A percentile compares a stretch with the other conserved stretches of the same genome.
These are phyloP conservation scores for Microdochium bolleyi DNA, from an alignment of 2,329 filamentous ascomycete genomes.

Conservation along the genomic window DNA sequence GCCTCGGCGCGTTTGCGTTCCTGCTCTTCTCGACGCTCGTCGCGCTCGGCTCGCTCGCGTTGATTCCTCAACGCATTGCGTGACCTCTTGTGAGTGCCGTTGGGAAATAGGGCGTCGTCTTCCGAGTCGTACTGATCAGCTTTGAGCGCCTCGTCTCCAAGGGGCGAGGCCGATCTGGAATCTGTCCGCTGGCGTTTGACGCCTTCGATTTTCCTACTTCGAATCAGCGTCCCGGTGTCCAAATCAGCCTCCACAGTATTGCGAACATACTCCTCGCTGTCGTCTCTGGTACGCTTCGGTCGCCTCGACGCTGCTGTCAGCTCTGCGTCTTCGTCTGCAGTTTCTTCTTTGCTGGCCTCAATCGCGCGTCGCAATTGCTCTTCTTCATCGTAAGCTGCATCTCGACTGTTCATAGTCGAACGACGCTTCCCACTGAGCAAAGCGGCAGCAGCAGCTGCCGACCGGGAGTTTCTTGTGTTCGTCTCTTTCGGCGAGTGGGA, in stretches of 20 bases:
- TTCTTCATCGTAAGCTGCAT: conserved; percentile 92
- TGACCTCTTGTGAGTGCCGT: conserved; percentile 49
- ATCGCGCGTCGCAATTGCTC: conserved; percentile 82
- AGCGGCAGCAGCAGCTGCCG: conserved; percentile 25
- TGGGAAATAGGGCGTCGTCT: conserved; percentile 49
- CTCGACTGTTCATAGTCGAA: conserved; percentile 95
- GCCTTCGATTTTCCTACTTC: conserved; percentile 57
- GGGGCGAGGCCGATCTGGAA: conserved; percentile 62
- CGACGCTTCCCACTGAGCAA: conserved; percentile 65
- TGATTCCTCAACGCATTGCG: conserved; percentile 51
- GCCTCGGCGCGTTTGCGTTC: conserved; percentile 69
- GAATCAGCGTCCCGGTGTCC: conserved; percentile 7
- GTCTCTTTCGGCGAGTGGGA: conserved; percentile 38
- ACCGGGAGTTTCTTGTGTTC: conserved; percentile 47
- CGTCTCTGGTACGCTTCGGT: conserved; percentile 77
- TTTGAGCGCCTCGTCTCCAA: conserved; percentile 36
- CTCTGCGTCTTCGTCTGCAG: conserved; percentile 42
- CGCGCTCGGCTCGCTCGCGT: conserved; percentile 56
- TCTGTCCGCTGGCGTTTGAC: conserved; percentile 78
- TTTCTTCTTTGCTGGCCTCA: conserved; percentile 88
- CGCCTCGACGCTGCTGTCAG: conserved; percentile 47
- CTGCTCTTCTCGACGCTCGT: conserved; percentile 69
- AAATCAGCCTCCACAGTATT: conserved; percentile 4
- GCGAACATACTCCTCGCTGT: conserved; percentile 81
- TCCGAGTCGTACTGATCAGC: conserved; percentile 59